These are phyloP conservation scores for Litsea cubeba DNA, from an alignment of 164 flowering plant species.

Conservation along the genomic window DNA sequence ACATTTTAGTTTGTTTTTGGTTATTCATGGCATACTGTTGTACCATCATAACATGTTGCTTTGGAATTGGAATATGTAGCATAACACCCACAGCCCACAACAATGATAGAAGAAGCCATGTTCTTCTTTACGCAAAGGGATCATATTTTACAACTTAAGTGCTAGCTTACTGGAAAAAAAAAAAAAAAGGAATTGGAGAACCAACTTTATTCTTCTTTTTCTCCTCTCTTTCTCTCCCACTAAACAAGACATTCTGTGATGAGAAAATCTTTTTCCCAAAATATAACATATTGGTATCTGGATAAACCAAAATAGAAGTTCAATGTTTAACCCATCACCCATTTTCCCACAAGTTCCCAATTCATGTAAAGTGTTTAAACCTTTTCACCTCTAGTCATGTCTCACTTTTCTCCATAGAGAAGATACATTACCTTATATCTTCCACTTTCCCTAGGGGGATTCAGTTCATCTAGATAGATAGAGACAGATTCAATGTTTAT, in stretches of 20 bases:
- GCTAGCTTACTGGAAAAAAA: background rate
- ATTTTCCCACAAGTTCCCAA: background rate
- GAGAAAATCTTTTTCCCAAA: background rate
- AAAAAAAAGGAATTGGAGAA: background rate
- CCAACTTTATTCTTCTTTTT: background rate
- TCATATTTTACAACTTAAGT: background rate
- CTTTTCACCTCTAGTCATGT: background rate
- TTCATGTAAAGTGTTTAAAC: background rate
- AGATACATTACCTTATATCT: background rate
- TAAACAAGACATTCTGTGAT: slow-evolving; percentile 1
- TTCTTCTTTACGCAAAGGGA: background rate
- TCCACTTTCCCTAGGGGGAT: background rate
- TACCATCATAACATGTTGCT: background rate
- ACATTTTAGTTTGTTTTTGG: background rate
- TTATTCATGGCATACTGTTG: background rate
- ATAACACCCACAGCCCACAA: slow-evolving; percentile 2
- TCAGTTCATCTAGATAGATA: background rate
- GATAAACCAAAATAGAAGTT: background rate
- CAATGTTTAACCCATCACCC: background rate
- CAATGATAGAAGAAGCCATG: background rate
- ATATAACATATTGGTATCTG: background rate
- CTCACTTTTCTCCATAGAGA: background rate
- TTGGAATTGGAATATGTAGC: slow-evolving; percentile 2
- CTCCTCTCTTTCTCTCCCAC: background rate
- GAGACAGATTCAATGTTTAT: too few relatives aligned